phyloP scores from a whole-genome alignment of 179 eudicot genomes.

The Camellia oleifera region DNA sequence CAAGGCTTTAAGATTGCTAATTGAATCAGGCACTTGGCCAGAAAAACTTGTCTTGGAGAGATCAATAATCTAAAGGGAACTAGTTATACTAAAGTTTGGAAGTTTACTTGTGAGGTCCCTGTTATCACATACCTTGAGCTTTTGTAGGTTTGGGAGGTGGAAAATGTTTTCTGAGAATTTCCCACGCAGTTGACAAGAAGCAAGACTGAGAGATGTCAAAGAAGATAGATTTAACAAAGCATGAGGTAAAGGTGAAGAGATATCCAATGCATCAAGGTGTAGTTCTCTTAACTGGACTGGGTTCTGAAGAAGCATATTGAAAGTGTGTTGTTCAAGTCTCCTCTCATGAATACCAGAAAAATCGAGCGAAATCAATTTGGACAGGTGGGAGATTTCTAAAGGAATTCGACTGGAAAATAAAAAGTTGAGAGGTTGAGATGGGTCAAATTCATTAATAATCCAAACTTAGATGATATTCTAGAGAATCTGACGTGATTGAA shows the following conservation, averaged over 20 bases:
- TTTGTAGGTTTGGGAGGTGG: slow-evolving; percentile 12
- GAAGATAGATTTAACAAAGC: slow-evolving; percentile 15
- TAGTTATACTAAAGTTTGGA: background rate
- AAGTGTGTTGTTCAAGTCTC: slow-evolving; percentile 4
- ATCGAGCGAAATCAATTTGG: slow-evolving; percentile 22
- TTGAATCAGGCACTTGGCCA: slow-evolving; percentile 21
- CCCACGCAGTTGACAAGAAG: slow-evolving; percentile 2
- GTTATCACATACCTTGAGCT: slow-evolving; percentile 16
- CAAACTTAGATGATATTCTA: slow-evolving; percentile 20
- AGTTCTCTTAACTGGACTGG: slow-evolving; percentile 18
- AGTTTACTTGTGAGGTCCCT: slow-evolving; percentile 8
- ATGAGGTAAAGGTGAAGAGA: slow-evolving; percentile 13
- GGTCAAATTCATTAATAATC: slow-evolving; percentile 15
- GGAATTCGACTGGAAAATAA: slow-evolving; percentile 26
- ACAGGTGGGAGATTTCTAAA: slow-evolving; percentile 20
- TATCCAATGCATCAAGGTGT: background rate
- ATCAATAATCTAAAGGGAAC: slow-evolving; percentile 10
- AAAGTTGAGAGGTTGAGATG: slow-evolving; percentile 29
- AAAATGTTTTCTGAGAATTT: slow-evolving; percentile 19
- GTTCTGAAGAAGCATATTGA: slow-evolving; percentile 16
- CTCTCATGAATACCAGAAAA: background rate
- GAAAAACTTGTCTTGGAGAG: slow-evolving; percentile 18
- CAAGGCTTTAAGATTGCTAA: slow-evolving; percentile 17
- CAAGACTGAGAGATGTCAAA: slow-evolving; percentile 3
- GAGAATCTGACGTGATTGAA: slow-evolving; percentile 25